Percentiles rank a stretch among this genome's conserved stretches.
Evolutionary conservation across 495 filamentous ascomycete genomes (phyloP).

Genomic region (Bathelium albidoporum): DNA sequence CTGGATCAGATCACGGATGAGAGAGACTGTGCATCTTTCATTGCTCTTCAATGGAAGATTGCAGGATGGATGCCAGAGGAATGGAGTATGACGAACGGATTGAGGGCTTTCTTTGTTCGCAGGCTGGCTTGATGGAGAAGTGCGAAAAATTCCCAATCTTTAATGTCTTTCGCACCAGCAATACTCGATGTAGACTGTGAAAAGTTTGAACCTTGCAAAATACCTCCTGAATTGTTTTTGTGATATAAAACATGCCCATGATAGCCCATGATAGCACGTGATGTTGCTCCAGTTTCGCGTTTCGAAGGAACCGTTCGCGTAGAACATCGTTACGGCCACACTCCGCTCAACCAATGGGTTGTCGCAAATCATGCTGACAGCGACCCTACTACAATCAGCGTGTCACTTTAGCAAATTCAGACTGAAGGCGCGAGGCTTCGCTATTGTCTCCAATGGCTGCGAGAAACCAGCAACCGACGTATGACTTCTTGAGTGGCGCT

Average conservation of each 20-base stretch:
- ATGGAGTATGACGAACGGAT: background rate
- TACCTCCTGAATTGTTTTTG: background rate
- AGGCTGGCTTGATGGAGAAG: background rate
- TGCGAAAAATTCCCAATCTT: background rate
- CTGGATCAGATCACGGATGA: background rate
- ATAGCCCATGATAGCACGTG: background rate
- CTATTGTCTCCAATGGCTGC: background rate
- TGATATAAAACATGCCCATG: background rate
- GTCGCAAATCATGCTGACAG: background rate
- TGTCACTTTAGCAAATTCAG: background rate
- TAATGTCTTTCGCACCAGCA: background rate
- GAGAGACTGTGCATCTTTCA: background rate
- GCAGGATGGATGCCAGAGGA: background rate
- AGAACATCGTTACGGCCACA: background rate
- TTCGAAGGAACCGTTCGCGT: background rate
- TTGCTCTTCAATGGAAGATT: background rate
- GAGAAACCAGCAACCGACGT: constrained; percentile 45
- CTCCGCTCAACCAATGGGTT: background rate
- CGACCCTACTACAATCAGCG: background rate
- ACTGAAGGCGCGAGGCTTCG: background rate
- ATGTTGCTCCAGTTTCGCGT: constrained; percentile 2
- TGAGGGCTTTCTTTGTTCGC: background rate
- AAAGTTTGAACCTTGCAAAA: background rate
- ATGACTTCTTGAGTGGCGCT: constrained; percentile 49
- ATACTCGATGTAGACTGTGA: background rate